Base-by-base conservation (phyloP, 2,329 filamentous ascomycete genomes). In the Penicillium sp. region DNA sequence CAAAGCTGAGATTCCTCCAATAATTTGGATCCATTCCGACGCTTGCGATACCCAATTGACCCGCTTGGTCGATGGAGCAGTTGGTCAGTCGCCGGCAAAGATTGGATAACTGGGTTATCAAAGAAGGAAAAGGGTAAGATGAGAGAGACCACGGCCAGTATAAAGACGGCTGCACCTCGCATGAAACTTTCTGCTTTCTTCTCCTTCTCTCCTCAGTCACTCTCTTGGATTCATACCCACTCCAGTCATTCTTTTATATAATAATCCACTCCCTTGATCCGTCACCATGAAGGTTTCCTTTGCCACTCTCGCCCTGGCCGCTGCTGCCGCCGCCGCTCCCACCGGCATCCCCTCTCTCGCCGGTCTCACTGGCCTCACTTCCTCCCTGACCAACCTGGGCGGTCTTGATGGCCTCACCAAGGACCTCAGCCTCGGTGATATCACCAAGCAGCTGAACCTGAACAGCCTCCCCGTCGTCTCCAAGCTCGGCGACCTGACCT, bases 301-400 rank as follows among this genome's bases (percentile, higher is more conserved):
- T 37, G 43, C 51, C 28, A 39, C 76, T 88, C 90, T 65, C 39
- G 55, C 60, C 39, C 25, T 60, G 57, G 67, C 69, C 49, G 47
- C 62, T 55, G 63, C 67, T 22, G 66, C 63, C 54, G 35, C 65
- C 31, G 67, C 70, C 55, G 68, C 68, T 57, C 65, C 67, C 42
- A 54, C 66, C 39, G 41, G 49, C 52, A 35, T n/a, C 25, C 14
- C 49, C n/a, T 45, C 55, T 11, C 22, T 54, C 15, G 42, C 55
- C 41, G 57, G 54, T 47, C 54, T 57, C n/a, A 31, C 60, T 15
- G 17, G 42, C 43, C 47, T 67, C 22, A 28, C 63, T 25, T 55
- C 41, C 28, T 57, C 41, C 37, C 37, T 68, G 49, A 57, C 57
- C 55, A 49, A 48, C 49, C 50, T 64, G 25, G 37, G 37, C n/a